Evolutionary conservation across 139 green algal genomes (phyloP).

Genomic region (Chlamydomonas urium): DNA sequence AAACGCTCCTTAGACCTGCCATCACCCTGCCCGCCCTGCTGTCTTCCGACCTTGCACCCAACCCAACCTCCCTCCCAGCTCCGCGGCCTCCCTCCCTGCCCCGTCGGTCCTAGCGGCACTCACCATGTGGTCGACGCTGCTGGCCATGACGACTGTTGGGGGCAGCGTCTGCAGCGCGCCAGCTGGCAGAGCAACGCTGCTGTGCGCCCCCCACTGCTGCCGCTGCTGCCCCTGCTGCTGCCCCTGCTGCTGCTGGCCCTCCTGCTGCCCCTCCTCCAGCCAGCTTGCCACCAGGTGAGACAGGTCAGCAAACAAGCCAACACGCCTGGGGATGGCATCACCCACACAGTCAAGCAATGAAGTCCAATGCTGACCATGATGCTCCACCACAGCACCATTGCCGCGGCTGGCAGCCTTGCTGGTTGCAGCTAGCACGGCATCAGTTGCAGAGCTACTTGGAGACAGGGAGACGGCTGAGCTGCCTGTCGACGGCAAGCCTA

Average conservation of each 20-base stretch:
- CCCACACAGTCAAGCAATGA: neutral
- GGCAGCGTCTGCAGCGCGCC: conserved; percentile 9
- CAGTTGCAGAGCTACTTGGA: too few species aligned
- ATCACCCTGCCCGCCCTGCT: too few species aligned
- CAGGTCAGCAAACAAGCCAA: neutral
- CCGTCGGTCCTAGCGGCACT: neutral
- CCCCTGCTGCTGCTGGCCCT: too few species aligned
- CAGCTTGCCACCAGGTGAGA: neutral
- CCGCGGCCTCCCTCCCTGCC: neutral
- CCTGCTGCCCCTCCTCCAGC: too few species aligned
- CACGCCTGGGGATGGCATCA: neutral
- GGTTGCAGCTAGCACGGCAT: too few species aligned
- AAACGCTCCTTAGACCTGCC: too few species aligned
- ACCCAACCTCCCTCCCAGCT: neutral
- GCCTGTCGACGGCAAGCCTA: too few species aligned
- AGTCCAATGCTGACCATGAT: too few species aligned
- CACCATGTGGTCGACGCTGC: conserved; percentile 35
- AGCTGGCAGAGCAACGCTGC: neutral
- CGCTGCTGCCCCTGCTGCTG: too few species aligned
- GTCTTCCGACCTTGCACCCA: neutral
- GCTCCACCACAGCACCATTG: too few species aligned
- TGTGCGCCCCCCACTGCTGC: neutral
- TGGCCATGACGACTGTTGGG: conserved; percentile 25
- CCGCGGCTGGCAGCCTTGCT: too few species aligned
- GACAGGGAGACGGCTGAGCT: too few species aligned